Conservation (phyloP, 345 rosid species). For the Murraya koenigii region DNA sequence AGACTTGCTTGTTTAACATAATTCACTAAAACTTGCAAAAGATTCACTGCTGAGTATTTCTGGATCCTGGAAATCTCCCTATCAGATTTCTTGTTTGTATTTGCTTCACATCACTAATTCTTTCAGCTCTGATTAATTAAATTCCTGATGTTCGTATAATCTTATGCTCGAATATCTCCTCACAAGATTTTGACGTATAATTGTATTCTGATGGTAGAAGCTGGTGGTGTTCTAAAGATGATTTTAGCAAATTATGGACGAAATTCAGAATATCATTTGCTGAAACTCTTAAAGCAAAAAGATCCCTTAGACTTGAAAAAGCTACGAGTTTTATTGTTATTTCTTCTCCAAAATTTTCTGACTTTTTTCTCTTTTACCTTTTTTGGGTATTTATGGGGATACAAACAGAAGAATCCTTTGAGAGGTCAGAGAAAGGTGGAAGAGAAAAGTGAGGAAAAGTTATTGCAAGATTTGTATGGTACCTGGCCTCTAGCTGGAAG, state of each 20-base stretch:
- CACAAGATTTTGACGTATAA: not conserved
- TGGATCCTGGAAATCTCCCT: not conserved
- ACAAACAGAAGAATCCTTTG: slow-evolving; percentile 45
- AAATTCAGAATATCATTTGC: not conserved
- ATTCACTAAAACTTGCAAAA: not conserved
- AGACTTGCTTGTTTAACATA: not conserved
- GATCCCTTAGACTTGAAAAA: not conserved
- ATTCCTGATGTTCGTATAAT: not conserved
- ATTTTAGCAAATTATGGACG: not conserved
- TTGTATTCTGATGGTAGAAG: not conserved
- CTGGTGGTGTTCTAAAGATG: not conserved
- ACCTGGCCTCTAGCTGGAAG: slow-evolving; percentile 41
- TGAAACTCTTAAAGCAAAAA: not conserved
- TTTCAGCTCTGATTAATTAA: not conserved
- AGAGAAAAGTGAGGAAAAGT: slow-evolving; percentile 37
- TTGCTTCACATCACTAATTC: not conserved
- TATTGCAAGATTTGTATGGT: slow-evolving; percentile 37
- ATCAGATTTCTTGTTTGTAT: not conserved
- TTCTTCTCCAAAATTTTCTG: not conserved
- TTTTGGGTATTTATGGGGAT: slow-evolving; percentile 35
- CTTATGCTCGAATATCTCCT: not conserved
- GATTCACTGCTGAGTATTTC: not conserved
- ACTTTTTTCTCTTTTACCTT: slow-evolving; percentile 1
- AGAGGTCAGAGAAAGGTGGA: slow-evolving; percentile 41
- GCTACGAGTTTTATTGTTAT: not conserved